Base-by-base conservation (phyloP, 2,329 filamentous ascomycete species). In the Elsinoe arachidis region DNA sequence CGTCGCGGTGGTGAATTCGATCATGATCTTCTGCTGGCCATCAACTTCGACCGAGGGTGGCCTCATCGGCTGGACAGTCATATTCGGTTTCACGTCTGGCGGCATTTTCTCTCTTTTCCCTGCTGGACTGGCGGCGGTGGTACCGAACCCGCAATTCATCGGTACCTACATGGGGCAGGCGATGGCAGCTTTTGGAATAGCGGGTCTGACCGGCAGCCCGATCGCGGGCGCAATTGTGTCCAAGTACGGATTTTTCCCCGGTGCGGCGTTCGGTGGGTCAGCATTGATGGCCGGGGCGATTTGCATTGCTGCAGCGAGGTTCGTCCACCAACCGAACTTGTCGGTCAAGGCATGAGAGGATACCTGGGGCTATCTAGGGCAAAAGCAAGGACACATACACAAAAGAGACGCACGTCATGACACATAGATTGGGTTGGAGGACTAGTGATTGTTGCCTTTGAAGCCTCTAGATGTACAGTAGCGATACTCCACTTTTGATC, bases 1-100 rank as follows among this genome's bases (percentile, higher is more conserved):
- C 15, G 53, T 55, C 9, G 53, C 37, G 11, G 10, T 26, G 30
- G 26, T 19, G 2, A 84, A 84, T 63, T 69, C 76, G 59, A 65
- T 77, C 59, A 68, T 74, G 1, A 73, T 74, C 3, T 57, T 59
- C 38, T 59, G 59, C 39, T 60, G 59, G 59, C 37, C 57, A 14
- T 37, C 43, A n/a, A 56, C 57, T 10, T 38, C 26, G 21, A 49
- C 51, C 2, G 19, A 43, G 5, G 49, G 39, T 41, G 51, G 56
- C 15, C 34, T 58, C 17, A 56, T 60, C 15, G 52, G 55, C 1
- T 59, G 56, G 56, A 33, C 44, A 1, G 37, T 58, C 14, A 30
- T 58, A 15, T 58, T 59, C 26, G 53, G 39, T 1, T 35, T 59
- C 5, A 9, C 39, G 2, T 53, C 53, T 17, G 58, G 58, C n/a